Evolutionary conservation across 331 rosid genomes (phyloP), one percentile per base, ranked within the genome.

Genomic region (Acacia concinna): DNA sequence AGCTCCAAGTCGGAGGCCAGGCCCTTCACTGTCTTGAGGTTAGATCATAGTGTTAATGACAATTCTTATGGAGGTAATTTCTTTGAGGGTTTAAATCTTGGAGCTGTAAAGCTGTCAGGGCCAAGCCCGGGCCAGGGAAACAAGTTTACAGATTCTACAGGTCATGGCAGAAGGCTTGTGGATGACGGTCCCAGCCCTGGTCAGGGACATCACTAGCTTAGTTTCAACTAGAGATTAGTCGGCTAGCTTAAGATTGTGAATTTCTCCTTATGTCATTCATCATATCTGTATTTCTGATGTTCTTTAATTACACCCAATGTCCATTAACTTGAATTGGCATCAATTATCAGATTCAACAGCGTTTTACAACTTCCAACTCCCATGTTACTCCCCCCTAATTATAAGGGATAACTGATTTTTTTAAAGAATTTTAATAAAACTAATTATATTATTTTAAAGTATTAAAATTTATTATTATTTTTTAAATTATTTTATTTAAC

Each of bases 71-170:
- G 6, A 51, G 25, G 41, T 38, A 38, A 1, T 51, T 0, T 51
- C 57, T 64, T 6, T 46, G 54, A 14, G 38, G 81, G 52, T 15
- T 66, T 66, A 3, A 47, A 49, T 52, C 74, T 77, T 15, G 81
- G 73, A n/a, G 80, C 64, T 20, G 54, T 46, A 3, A 76, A 76
- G 63, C 51, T 46, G 14, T 32, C 49, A 8, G 80, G 64, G 31
- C 80, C 80, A 30, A 76, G 80, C 62, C 64, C 77, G 7, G 77
- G 37, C 54, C 77, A 73, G 2, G 67, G 77, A 56, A 54, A 73
- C 68, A 38, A 56, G 68, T 73, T 23, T 37, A 8, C 37, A 13
- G 27, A 54, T 8, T 56, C 51, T 5, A 3, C 18, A 21, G 18
- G 21, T 6, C 43, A 43, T 25, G 37, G 5, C 8, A 18, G 7